A percentile compares a stretch with the other conserved stretches of the same genome.
These are phyloP conservation scores for Fraxinus platypoda DNA, from an alignment of 305 asterid genomes.

Conservation along the genomic window DNA sequence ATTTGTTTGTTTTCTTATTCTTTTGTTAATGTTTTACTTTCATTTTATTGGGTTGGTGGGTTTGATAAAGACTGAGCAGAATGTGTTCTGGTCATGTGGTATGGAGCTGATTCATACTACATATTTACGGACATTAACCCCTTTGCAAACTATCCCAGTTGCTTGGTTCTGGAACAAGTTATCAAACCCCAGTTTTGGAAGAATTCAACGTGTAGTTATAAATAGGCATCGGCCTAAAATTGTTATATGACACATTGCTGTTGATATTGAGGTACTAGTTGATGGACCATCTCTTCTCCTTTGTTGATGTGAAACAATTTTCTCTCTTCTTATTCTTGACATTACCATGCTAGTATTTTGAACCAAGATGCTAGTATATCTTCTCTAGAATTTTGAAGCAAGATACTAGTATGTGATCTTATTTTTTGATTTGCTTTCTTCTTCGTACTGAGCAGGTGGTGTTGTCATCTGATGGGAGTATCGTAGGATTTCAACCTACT, in stretches of 20 bases:
- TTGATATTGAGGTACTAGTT: background rate
- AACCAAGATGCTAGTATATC: no score
- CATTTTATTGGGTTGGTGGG: background rate
- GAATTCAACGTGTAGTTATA: background rate
- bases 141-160: background rate
- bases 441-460: slow-evolving; percentile 45
- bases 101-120: background rate
- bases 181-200: background rate
- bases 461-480: slow-evolving; percentile 49
- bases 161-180: background rate
- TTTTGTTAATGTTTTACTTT: background rate
- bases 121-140: background rate
- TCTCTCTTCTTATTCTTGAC: background rate
- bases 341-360: background rate
- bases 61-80: background rate
- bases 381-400: background rate
- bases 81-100: background rate
- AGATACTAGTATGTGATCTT: background rate
- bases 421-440: slow-evolving; percentile 1
- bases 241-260: background rate
- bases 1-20: background rate
- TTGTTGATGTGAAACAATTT: background rate
- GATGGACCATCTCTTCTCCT: background rate
- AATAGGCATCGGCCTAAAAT: background rate
- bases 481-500: slow-evolving; percentile 74